Evolutionary conservation across 768 basidiomycete genomes (phyloP).

Genomic region (Kwoniella sp.): DNA sequence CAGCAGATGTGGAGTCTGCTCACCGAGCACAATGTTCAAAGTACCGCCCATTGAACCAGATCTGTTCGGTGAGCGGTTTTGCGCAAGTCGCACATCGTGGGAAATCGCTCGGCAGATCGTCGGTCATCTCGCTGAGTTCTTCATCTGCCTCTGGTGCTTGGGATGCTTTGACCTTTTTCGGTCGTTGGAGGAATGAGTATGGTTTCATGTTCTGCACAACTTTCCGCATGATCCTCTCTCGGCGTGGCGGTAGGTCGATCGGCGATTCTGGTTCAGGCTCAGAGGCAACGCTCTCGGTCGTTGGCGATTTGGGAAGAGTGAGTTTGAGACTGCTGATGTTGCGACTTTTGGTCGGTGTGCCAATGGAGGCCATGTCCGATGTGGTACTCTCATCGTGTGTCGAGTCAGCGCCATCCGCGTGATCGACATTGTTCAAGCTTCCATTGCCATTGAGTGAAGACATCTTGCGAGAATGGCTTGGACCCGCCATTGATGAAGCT

Average conservation of each 20-base stretch:
- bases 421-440: neutral
- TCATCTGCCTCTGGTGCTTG: conserved; percentile 16
- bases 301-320: conserved; percentile 11
- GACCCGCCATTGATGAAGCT: neutral
- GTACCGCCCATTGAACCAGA: conserved; percentile 43
- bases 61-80: conserved; percentile 36
- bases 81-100: conserved; percentile 45
- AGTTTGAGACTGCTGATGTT: neutral
- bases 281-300: conserved; percentile 10
- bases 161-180: conserved; percentile 13
- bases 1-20: neutral
- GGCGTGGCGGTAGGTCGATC: conserved; percentile 15
- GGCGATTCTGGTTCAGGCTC: conserved; percentile 18
- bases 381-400: conserved; percentile 1
- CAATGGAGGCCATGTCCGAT: neutral
- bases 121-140: conserved; percentile 20
- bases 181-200: conserved; percentile 29
- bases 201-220: conserved; percentile 33
- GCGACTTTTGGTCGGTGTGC: conserved; percentile 7
- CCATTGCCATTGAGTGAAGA: neutral
- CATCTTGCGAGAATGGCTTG: conserved; percentile 5
- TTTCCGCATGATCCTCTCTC: conserved; percentile 26
- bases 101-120: conserved; percentile 38
- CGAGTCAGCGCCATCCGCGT: conserved; percentile 6
- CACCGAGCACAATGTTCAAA: conserved; percentile 49